Conservation (phyloP, 2,329 filamentous ascomycete species). For the Clathrospora elynae region DNA sequence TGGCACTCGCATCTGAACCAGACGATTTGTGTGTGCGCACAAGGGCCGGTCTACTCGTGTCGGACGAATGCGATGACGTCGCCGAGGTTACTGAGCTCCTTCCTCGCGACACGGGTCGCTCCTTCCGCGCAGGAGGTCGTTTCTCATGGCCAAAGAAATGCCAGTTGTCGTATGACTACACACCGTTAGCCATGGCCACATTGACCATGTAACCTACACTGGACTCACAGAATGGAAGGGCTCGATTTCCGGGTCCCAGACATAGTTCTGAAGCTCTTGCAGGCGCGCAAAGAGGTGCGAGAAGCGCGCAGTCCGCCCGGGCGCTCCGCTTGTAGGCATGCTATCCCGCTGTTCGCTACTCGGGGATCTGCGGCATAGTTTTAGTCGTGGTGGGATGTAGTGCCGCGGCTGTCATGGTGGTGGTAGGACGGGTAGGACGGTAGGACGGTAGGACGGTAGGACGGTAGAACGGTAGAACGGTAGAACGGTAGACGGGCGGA, state of each 20-base stretch:
- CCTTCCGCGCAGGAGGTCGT: constrained; percentile 12
- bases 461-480: constrained; percentile 1
- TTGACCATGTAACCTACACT: neutral
- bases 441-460: constrained; percentile 3
- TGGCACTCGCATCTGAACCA: constrained; percentile 43
- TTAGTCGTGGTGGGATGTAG: constrained; percentile 10
- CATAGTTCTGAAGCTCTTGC: constrained; percentile 47
- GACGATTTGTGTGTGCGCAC: constrained; percentile 41
- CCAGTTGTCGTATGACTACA: constrained; percentile 85
- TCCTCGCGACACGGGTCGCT: constrained; percentile 33
- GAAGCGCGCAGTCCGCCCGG: constrained; percentile 32
- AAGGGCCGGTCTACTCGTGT: constrained; percentile 35
- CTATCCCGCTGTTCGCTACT: constrained; percentile 20
- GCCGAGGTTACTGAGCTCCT: constrained; percentile 33
- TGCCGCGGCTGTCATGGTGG: too few relatives aligned
- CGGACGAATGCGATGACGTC: constrained; percentile 38
- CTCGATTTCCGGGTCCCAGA: constrained; percentile 48
- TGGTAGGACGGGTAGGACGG: constrained; percentile 3
- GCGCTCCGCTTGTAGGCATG: constrained; percentile 15
- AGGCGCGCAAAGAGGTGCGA: constrained; percentile 44
- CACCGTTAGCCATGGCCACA: constrained; percentile 23
- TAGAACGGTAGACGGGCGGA: neutral
- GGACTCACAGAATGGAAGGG: constrained; percentile 55
- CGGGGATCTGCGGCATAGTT: constrained; percentile 12
- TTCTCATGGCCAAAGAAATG: constrained; percentile 53